These are phyloP conservation scores for Chenopodium formosanum DNA, from an alignment of 148 eudicot genomes.

Conservation along the genomic window DNA sequence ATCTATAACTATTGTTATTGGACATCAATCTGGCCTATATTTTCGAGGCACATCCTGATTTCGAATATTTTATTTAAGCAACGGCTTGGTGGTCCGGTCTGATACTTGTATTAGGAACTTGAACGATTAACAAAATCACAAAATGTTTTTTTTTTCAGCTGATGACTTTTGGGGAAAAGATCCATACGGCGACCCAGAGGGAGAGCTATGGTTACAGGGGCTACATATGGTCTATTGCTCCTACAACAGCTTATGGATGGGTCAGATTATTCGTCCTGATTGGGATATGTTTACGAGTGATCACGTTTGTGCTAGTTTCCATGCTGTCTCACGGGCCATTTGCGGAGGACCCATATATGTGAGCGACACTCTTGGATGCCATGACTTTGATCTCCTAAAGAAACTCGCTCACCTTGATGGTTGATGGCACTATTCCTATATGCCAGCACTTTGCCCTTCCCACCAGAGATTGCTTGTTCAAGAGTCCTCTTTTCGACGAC, in stretches of 20 bases:
- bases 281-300: slow-evolving; percentile 66
- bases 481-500: slow-evolving; percentile 49
- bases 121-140: neutral
- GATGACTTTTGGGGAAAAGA: slow-evolving; percentile 59
- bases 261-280: slow-evolving; percentile 59
- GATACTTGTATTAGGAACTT: neutral
- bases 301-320: slow-evolving; percentile 52
- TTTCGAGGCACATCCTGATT: no score
- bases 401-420: slow-evolving; percentile 50
- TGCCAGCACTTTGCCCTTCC: slow-evolving; percentile 58
- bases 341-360: slow-evolving; percentile 64
- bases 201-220: slow-evolving; percentile 65
- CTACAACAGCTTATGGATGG: slow-evolving; percentile 71
- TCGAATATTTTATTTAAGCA: no score
- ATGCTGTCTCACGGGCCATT: slow-evolving; percentile 58
- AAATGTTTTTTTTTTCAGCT: slow-evolving; percentile 24
- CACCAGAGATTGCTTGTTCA: slow-evolving; percentile 55
- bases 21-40: neutral
- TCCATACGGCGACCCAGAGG: slow-evolving; percentile 54
- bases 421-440: slow-evolving; percentile 56
- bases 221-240: slow-evolving; percentile 69
- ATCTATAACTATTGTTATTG: no score
- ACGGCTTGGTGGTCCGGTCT: no score
- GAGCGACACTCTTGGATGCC: slow-evolving; percentile 55
- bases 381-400: slow-evolving; percentile 49